Evolutionary conservation across 805 yeast genomes (phyloP).

Genomic region (Sugiyamaella boreocaroliniensis): DNA sequence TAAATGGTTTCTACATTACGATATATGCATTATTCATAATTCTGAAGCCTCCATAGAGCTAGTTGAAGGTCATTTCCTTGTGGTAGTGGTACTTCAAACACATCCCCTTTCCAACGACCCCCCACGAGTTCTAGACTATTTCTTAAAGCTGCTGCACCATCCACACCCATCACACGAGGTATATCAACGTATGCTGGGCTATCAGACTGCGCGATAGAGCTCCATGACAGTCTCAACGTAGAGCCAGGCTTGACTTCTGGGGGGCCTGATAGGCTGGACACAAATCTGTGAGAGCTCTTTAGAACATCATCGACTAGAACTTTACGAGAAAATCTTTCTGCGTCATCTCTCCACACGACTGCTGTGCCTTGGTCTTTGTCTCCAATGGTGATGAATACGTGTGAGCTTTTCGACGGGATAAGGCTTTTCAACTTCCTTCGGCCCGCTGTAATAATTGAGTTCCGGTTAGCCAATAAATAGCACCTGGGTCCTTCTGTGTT

Average conservation of each 20-base stretch:
- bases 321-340: too few relatives aligned
- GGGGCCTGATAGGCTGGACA: background rate
- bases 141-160: background rate
- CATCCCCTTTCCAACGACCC: background rate
- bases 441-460: background rate
- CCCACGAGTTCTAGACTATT: background rate
- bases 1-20: background rate
- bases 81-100: background rate
- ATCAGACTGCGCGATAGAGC: background rate
- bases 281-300: background rate
- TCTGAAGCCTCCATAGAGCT: constrained; percentile 2
- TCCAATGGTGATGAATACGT: background rate
- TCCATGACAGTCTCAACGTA: background rate
- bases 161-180: background rate
- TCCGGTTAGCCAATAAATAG: constrained; percentile 2
- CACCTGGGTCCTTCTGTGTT: constrained; percentile 3
- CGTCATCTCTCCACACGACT: too few relatives aligned
- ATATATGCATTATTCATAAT: background rate
- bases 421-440: background rate
- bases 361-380: too few relatives aligned
- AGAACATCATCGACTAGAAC: background rate
- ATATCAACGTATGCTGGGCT: background rate
- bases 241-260: background rate
- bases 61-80: background rate
- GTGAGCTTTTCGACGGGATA: background rate